A percentile compares a stretch with the other conserved stretches of the same genome.
phyloP scores from a whole-genome alignment of 2,329 filamentous ascomycete species.

The Colletotrichum cuscutae region DNA sequence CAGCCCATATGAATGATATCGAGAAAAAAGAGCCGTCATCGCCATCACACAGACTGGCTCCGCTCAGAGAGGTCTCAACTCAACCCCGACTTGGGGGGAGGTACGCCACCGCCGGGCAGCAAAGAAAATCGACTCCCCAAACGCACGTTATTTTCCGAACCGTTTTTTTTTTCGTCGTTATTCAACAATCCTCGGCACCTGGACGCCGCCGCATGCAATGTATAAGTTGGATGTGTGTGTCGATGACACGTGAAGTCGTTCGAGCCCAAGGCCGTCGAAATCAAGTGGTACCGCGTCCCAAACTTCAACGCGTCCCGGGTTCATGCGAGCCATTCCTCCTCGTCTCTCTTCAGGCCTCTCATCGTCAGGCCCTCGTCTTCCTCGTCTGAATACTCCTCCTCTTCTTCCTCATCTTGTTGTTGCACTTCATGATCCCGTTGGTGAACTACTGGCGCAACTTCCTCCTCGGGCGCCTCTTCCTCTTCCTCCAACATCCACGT shows the following conservation, averaged over 20 bases:
- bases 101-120: slow-evolving; percentile 3
- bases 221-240: slow-evolving; percentile 16
- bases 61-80: slow-evolving; percentile 3
- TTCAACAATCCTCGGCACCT: slow-evolving; percentile 7
- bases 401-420: slow-evolving; percentile 54
- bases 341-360: slow-evolving; percentile 65
- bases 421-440: slow-evolving; percentile 40
- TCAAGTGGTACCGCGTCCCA: slow-evolving; percentile 1
- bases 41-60: slow-evolving; percentile 15
- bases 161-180: slow-evolving; percentile 15
- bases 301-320: not conserved
- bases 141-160: slow-evolving; percentile 19
- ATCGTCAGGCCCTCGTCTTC: slow-evolving; percentile 70
- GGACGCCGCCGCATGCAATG: slow-evolving; percentile 30
- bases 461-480: slow-evolving; percentile 50
- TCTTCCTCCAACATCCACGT: slow-evolving; percentile 85
- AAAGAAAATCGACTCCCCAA: slow-evolving; percentile 14
- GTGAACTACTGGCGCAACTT: slow-evolving; percentile 35
- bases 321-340: slow-evolving; percentile 69
- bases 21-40: slow-evolving; percentile 22
- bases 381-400: slow-evolving; percentile 58
- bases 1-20: slow-evolving; percentile 23
- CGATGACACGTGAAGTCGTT: not conserved
- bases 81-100: not conserved
- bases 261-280: slow-evolving; percentile 9